Conservation (phyloP, 2,329 filamentous ascomycete genomes). For the Blumeria graminis region DNA sequence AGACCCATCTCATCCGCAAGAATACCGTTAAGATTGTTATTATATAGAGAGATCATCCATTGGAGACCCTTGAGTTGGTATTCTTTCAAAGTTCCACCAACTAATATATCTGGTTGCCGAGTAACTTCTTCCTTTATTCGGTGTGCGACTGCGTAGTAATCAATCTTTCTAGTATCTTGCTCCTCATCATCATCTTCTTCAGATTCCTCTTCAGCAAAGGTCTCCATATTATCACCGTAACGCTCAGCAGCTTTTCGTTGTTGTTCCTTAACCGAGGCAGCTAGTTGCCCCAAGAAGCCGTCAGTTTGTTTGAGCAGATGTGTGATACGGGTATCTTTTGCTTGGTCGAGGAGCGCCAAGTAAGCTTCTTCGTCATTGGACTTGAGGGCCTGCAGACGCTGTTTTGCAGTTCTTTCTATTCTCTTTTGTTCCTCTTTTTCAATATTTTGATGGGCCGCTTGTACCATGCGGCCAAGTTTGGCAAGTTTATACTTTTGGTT, state of each 20-base stretch:
- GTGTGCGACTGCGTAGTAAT: conserved; percentile 97
- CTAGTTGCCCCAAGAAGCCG: conserved; percentile 87
- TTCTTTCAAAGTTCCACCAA: conserved; percentile 84
- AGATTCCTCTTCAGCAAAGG: conserved; percentile 30
- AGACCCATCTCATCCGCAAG: conserved; percentile 98
- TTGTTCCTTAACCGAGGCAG: conserved; percentile 80
- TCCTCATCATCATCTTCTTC: conserved; percentile 46
- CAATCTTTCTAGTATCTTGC: conserved; percentile 56
- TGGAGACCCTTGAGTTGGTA: conserved; percentile 97
- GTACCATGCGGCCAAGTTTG: conserved; percentile 78
- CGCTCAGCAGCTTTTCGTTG: conserved; percentile 61
- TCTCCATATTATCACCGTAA: conserved; percentile 41
- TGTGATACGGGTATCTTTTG: conserved; percentile 97
- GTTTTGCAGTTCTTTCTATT: conserved; percentile 90
- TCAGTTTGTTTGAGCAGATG: conserved; percentile 93
- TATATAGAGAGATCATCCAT: conserved; percentile 99
- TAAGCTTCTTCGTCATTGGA: conserved; percentile 99
- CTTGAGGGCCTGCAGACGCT: conserved; percentile 95
- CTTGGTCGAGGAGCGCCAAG: conserved; percentile 88
- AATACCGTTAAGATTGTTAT: conserved; percentile 99
- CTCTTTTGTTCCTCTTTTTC: conserved; percentile 99
- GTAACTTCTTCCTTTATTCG: conserved; percentile 82
- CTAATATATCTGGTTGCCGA: conserved; percentile 59
- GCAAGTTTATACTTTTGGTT: conserved; percentile 50
- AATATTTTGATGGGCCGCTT: conserved; percentile 75